Base-by-base conservation (phyloP, 2,329 filamentous ascomycete species). In the Colletotrichum neosansevieriae region DNA sequence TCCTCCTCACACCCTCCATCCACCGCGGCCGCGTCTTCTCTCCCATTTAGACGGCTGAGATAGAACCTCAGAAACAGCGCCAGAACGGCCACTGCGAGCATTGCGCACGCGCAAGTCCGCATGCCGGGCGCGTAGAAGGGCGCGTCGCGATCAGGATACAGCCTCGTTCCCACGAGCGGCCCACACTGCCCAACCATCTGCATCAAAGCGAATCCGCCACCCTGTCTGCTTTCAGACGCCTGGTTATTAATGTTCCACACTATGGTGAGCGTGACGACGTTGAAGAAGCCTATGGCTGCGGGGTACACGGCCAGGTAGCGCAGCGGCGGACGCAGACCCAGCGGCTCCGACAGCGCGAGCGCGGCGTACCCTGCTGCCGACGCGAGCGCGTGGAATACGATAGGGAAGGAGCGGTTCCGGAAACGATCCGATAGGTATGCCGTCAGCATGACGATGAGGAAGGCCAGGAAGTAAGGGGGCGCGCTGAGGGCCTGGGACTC, bases 231-330 rank as follows among this genome's bases (percentile, higher is more conserved):
- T 70, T 90, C 88, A 12, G 84, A 89, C 60, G 86, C 81, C 76
- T 96, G 92, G 78, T 97, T 97, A 76, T 97, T 97, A 75, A 97
- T 88, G 40, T 88, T 93, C 94, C 94, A 97, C 2, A 93, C 91
- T 64, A 97, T 92, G 72, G 94, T 91, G 36, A 97, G 85, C 0
- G 93, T 94, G 65, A 97, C 92, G 19, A 93, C 91, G 68, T 88
- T 90, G 83, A 97, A 95, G 79, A 97, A 96, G 4, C 94, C 94
- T 1, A 89, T 82, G 2, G 90, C 87, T 2, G 94, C 93, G 0
- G 93, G 93, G 76, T 91, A 97, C 7, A 97, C 85, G 63, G 90
- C 92, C 6, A 91, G 73, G 75, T 97, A 97, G 17, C 93, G 86
- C 42, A 87, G 70, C 50, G 78, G 85, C 57, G 81, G 74, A 4